These are phyloP conservation scores for Panus rudis DNA, from an alignment of 768 basidiomycete genomes.

Conservation along the genomic window DNA sequence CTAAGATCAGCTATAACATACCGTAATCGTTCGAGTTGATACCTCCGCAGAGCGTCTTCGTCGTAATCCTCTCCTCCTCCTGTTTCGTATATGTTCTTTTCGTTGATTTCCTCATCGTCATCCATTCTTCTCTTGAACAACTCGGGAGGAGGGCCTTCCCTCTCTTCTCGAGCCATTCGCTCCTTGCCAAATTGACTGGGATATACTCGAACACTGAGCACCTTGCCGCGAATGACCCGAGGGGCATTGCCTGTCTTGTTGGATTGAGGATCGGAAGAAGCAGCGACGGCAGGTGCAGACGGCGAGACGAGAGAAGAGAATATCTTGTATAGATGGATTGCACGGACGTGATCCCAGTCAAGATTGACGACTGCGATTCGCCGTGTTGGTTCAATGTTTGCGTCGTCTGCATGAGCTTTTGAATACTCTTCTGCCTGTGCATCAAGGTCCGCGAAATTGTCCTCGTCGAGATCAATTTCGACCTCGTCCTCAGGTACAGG, in stretches of 20 bases:
- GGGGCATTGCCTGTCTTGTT: conserved; percentile 14
- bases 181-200: conserved; percentile 92
- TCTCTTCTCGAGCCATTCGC: conserved; percentile 79
- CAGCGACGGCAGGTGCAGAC: conserved; percentile 29
- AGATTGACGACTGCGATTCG: conserved; percentile 90
- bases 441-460: conserved; percentile 60
- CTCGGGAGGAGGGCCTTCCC: conserved; percentile 82
- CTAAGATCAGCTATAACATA: conserved; percentile 35
- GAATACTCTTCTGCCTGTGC: conserved; percentile 64
- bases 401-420: conserved; percentile 28
- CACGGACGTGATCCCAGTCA: conserved; percentile 96
- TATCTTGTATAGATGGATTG: conserved; percentile 85
- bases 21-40: conserved; percentile 91
- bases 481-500: conserved; percentile 32
- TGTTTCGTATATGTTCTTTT: conserved; percentile 56
- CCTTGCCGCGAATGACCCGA: conserved; percentile 49
- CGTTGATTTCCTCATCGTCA: conserved; percentile 54
- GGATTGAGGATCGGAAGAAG: conserved; percentile 11
- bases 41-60: conserved; percentile 79
- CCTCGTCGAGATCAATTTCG: conserved; percentile 80
- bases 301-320: conserved; percentile 79
- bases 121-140: conserved; percentile 55
- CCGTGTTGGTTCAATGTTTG: conserved; percentile 43
- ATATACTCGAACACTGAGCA: conserved; percentile 77
- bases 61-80: conserved; percentile 77